phyloP scores from a whole-genome alignment of 2,329 filamentous ascomycete species.

The Sphaceloma murrayae region DNA sequence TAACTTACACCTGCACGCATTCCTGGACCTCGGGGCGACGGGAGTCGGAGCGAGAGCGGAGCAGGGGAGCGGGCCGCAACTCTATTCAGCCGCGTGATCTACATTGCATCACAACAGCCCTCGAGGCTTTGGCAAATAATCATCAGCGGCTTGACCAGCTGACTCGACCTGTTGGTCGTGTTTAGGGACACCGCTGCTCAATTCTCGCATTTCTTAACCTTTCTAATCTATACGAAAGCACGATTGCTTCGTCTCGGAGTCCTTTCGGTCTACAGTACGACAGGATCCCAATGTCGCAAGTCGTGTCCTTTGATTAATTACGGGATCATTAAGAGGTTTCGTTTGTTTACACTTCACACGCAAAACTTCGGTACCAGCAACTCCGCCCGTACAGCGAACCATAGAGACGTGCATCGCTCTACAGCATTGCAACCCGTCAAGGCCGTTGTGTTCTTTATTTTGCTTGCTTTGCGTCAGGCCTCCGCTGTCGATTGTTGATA shows the following conservation, averaged over 20 bases:
- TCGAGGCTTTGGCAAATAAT: neutral
- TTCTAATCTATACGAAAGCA: neutral
- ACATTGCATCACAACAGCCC: conserved; percentile 6
- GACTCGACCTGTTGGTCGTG: conserved; percentile 8
- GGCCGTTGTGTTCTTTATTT: conserved; percentile 11
- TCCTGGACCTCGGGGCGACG: no score
- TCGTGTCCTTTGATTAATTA: conserved; percentile 14
- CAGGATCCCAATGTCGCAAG: no score
- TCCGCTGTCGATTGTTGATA: conserved; percentile 9
- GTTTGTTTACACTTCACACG: conserved; percentile 10
- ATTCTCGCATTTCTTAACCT: neutral
- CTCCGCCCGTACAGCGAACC: conserved; percentile 6
- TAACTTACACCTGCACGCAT: no score
- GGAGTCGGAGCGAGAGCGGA: no score
- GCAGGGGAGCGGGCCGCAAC: neutral
- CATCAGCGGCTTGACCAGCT: conserved; percentile 8
- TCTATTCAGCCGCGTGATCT: neutral
- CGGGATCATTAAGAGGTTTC: conserved; percentile 9
- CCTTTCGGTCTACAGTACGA: conserved; percentile 6
- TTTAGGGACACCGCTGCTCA: conserved; percentile 2
- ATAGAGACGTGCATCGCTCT: conserved; percentile 3
- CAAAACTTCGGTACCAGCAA: conserved; percentile 3
- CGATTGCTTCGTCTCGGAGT: no score
- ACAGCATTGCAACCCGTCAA: conserved; percentile 8
- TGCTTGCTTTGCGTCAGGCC: conserved; percentile 10